Evolutionary conservation across 139 green algal species (phyloP).

Genomic region (Asterochloris sp.): DNA sequence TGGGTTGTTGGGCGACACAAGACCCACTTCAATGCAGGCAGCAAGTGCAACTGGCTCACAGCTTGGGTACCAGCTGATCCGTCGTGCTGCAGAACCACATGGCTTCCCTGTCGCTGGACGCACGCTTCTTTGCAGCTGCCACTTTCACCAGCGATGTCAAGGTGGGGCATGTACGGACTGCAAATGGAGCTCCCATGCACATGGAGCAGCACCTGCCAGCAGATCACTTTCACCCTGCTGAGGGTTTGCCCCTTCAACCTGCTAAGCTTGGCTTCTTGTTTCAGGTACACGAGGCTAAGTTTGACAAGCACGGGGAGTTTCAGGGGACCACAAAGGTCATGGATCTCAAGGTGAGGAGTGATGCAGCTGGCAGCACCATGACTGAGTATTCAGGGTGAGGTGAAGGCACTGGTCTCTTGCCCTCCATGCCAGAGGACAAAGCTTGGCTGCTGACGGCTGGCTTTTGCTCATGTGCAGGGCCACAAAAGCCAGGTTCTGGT

Average conservation of each 20-base stretch:
- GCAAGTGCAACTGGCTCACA: too few species aligned
- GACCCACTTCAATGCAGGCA: too few species aligned
- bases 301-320: slow-evolving; percentile 25
- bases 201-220: too few species aligned
- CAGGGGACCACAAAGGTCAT: slow-evolving; percentile 33
- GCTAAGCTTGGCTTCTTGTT: neutral
- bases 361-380: neutral
- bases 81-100: slow-evolving; percentile 32
- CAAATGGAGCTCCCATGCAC: neutral
- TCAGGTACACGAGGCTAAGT: slow-evolving; percentile 37
- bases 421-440: too few species aligned
- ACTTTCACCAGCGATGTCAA: slow-evolving; percentile 52
- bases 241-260: too few species aligned
- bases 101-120: slow-evolving; percentile 29
- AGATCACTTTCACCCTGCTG: neutral
- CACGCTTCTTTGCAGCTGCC: slow-evolving; percentile 37
- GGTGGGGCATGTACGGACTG: neutral
- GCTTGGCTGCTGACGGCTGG: too few species aligned
- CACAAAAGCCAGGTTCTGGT: slow-evolving; percentile 37
- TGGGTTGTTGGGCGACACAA: too few species aligned
- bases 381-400: too few species aligned
- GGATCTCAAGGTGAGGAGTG: slow-evolving; percentile 26
- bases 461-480: slow-evolving; percentile 1
- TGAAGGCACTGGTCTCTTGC: too few species aligned
- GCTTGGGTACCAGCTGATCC: too few species aligned